These are phyloP conservation scores for Colletotrichum shisoi DNA, from an alignment of 2,329 filamentous ascomycete species.

Conservation along the genomic window DNA sequence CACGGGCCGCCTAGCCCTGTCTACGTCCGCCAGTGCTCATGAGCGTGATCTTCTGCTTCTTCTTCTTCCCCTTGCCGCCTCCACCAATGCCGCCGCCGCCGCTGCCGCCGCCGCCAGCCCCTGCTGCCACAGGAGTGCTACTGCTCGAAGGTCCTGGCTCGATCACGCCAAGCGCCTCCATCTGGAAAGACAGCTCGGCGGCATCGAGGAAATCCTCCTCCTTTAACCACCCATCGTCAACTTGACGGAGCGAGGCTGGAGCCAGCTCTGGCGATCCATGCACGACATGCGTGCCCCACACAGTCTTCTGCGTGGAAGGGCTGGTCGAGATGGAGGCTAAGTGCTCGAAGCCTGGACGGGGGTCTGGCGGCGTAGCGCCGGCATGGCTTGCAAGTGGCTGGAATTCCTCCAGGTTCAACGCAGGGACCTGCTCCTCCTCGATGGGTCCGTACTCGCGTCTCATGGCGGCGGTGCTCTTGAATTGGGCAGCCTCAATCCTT, in stretches of 20 bases:
- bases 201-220: conserved; percentile 75
- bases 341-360: conserved; percentile 69
- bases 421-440: conserved; percentile 52
- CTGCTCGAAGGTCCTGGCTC: conserved; percentile 34
- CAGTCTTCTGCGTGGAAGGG: conserved; percentile 77
- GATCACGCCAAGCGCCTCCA: conserved; percentile 62
- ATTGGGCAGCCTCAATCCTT: conserved; percentile 75
- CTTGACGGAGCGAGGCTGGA: conserved; percentile 41
- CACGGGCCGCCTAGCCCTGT: conserved; percentile 47
- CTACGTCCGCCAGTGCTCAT: conserved; percentile 72
- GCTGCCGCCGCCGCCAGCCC: not conserved
- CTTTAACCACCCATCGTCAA: conserved; percentile 85
- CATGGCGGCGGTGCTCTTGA: conserved; percentile 61
- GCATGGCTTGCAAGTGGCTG: conserved; percentile 64
- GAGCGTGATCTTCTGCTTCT: conserved; percentile 75
- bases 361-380: conserved; percentile 63
- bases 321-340: conserved; percentile 83
- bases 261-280: conserved; percentile 65
- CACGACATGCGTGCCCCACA: conserved; percentile 88
- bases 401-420: conserved; percentile 68
- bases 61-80: conserved; percentile 67
- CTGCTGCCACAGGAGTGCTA: conserved; percentile 32
- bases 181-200: conserved; percentile 67
- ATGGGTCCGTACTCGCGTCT: conserved; percentile 51
- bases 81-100: conserved; percentile 46